Base-by-base conservation (phyloP, 768 basidiomycete genomes). In the Coprinopsis sp. region DNA sequence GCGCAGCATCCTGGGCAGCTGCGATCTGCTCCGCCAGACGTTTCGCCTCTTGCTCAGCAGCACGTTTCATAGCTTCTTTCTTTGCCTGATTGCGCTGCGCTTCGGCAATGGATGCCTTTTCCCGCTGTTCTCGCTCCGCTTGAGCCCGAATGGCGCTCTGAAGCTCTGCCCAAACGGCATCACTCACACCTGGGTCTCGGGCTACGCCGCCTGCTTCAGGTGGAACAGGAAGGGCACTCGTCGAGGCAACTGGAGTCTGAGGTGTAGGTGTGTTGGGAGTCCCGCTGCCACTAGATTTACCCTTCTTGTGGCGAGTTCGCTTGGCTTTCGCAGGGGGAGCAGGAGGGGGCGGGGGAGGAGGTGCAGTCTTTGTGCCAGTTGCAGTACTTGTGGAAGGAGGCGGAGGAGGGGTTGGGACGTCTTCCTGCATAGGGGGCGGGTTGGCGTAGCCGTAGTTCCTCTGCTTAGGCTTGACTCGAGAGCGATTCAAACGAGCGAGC, bases 161-260 rank as follows among this genome's bases (percentile, higher is more conserved):
- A 1, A 84, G 61, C 50, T 76, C 65, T 8, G 52, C 22, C 83
- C 83, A 84, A 10, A 71, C 57, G 1, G 55, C 57, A 56, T 84
- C 78, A 0, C 70, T 54, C 4, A 84, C 78, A 0, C 75, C 82
- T 16, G 67, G 37, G 57, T 83, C 82, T 19, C 77, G 70, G 19
- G 42, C 43, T 3, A 23, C 52, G 6, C 46, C 40, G 16, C 30
- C 11, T 16, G 49, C 25, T 11, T 42, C 19, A 2, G 45, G 50
- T 25, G 56, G 21, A 41, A 50, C 13, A 24, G 44, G 12, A 49
- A 33, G 33, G 28, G 44, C 14, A 23, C 49, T 13, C 29, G 23
- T n/a, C 28, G 46, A 27, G 33, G 50, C 12, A n/a, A 42, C 21
- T 27, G 47, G 39, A 3, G 38, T 43, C 42, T 36, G 47, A 27